Evolutionary conservation across 2,329 filamentous ascomycete species (phyloP), one percentile per base, ranked within the genome.

Genomic region (Epichloe bromicola): DNA sequence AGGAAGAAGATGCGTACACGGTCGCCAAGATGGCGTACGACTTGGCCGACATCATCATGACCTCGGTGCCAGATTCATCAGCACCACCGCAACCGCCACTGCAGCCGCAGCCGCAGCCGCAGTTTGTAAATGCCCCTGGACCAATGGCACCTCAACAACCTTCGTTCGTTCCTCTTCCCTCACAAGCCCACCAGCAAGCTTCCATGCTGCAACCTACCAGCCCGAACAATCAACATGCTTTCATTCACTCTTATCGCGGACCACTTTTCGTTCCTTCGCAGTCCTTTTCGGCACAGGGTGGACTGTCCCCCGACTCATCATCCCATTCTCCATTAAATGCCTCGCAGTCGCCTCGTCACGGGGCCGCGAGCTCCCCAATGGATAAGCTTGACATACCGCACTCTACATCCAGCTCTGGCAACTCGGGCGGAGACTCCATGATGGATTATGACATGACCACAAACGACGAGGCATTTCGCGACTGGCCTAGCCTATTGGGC

Each of bases 21-120:
- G 72, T 84, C 43, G 77, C 80, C 12, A 70, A 72, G 49, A 69
- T 79, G 49, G 80, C 80, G 4, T 82, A 80, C 58, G 75, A 79
- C 33, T 65, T 78, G 51, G 78, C 75, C 19, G 71, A 74, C 30
- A 70, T 72, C 34, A 68, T 72, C 46, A 66, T 70, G 51, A 65
- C 65, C 42, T 63, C 61, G 2, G 59, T 59, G 10, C 61, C 64
- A 5, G 57, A 64, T 2, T 55, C 59, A 4, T 64, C 66, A 14
- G 36, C 41, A 4, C 48, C 38, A 34, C 20, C 48, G 14, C 40
- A 44, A 15, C 8, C 30, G 6, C 48, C 38, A 10, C 64, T 64
- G 3, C 19, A 19, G 19, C 20, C 48, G 14, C 61, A 61, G 33
- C 7, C 30, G 3, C 48, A 44, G 11, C 64, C 65, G 3, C 61